Base-by-base conservation (phyloP, 2,329 filamentous ascomycete species). In the Aurifilum marmelostoma region DNA sequence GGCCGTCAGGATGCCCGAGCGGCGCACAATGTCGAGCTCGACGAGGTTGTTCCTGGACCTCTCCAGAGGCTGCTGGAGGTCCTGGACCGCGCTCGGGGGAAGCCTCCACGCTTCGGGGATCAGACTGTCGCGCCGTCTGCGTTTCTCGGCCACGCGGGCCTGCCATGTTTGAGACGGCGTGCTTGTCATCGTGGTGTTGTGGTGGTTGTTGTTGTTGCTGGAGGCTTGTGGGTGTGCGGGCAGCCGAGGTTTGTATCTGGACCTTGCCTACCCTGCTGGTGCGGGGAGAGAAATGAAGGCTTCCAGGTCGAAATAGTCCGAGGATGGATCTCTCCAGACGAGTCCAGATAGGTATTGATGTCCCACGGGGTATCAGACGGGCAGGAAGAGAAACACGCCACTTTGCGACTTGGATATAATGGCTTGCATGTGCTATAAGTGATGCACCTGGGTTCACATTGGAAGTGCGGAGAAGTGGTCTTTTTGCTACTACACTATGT, bases 81-180 rank as follows among this genome's bases (percentile, higher is more conserved):
- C n/a, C 27, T 62, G 39, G 3, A 68, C 34, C 34, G 66, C 50
- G 37, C 39, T 14, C 2, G 68, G 21, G 2, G 70, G 66, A 6
- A 71, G 58, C 6, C 54, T 64, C 68, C 70, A 71, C 27, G 59
- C 63, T 21, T 66, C 27, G 29, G 70, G 70, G 37, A 71, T 70
- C 34, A 39, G 24, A 16, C 29, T 24, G 34, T 66, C 41, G 54
- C 65, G 58, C 3, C 43, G 63, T 37, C 39, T 41, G 32, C 66
- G 66, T 54, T 71, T 71, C 47, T 61, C 52, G 3, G 63, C 68
- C 2, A 29, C 68, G 27, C 65, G 63, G 24, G 43, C 9, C 47
- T 70, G 34, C 68, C 68, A 71, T 27, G 21, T 56, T 41, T 16
- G 39, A 12, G 50, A 14, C 12, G 6, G 14, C 11, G 39, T 4